phyloP scores from a whole-genome alignment of 139 green algal genomes.

The Pedinophyceae sp. region DNA sequence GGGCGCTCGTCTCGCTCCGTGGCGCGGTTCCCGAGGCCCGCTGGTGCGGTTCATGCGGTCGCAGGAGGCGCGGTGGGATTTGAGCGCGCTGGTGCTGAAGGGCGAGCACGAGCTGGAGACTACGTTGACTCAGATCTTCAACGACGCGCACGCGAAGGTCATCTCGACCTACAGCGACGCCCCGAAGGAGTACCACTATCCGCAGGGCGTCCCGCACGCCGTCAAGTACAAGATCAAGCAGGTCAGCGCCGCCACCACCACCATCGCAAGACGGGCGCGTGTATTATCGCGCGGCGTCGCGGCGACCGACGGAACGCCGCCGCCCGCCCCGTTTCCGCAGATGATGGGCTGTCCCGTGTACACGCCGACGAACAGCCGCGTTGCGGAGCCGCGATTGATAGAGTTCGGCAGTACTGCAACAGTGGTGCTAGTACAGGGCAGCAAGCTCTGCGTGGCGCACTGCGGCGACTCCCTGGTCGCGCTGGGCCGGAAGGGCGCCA shows the following conservation, averaged over 20 bases:
- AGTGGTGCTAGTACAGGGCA: not conserved
- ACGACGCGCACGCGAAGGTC: slow-evolving; percentile 7
- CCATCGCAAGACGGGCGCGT: no score
- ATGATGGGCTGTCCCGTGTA: no score
- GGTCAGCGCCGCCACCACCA: no score
- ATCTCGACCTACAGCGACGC: slow-evolving; percentile 11
- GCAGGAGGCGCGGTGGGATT: not conserved
- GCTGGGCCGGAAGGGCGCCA: not conserved
- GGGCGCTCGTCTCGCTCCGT: no score
- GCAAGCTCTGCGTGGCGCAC: not conserved
- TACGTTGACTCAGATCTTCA: slow-evolving; percentile 12
- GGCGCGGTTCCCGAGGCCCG: no score
- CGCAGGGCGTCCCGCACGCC: no score
- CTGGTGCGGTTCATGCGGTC: slow-evolving; percentile 13
- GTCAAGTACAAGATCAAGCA: no score
- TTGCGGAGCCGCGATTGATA: not conserved
- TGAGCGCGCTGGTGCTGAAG: not conserved
- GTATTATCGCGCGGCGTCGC: no score
- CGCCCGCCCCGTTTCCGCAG: no score
- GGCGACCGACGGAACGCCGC: no score
- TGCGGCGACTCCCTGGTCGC: not conserved
- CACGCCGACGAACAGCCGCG: no score
- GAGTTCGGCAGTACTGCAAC: not conserved
- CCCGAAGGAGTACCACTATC: slow-evolving; percentile 10
- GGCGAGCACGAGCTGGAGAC: not conserved